phyloP scores from a whole-genome alignment of 2,329 filamentous ascomycete species.

The Mycocentrospora acerina region DNA sequence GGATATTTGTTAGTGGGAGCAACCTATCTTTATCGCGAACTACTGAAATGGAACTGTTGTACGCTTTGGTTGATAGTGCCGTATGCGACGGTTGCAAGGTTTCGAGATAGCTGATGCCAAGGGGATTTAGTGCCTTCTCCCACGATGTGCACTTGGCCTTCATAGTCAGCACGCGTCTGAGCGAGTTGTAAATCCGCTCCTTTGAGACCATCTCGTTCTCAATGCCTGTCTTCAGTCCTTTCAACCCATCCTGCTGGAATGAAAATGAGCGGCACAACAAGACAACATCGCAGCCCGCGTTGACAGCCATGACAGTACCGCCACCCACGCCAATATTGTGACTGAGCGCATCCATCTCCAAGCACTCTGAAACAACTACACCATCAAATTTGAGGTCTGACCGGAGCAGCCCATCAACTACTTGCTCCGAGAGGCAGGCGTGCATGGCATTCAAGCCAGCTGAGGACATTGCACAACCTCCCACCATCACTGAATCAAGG shows the following conservation, averaged over 20 bases:
- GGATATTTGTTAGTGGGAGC: conserved; percentile 76
- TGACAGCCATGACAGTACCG: conserved; percentile 95
- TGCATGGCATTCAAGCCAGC: conserved; percentile 93
- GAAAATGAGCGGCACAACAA: conserved; percentile 85
- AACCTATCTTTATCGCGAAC: conserved; percentile 86
- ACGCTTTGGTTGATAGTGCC: conserved; percentile 78
- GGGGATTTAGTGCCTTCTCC: conserved; percentile 86
- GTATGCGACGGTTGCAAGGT: conserved; percentile 82
- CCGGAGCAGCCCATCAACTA: conserved; percentile 86
- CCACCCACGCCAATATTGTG: conserved; percentile 97
- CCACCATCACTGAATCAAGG: conserved; percentile 92
- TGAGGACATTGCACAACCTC: conserved; percentile 89
- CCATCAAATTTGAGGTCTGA: conserved; percentile 87
- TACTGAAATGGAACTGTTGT: conserved; percentile 90
- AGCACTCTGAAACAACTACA: conserved; percentile 90
- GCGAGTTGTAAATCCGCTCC: conserved; percentile 75
- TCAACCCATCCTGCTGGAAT: conserved; percentile 88
- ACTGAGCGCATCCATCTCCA: conserved; percentile 95
- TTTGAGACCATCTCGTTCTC: conserved; percentile 88
- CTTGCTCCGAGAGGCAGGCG: conserved; percentile 87
- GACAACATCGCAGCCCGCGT: conserved; percentile 91
- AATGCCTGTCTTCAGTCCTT: conserved; percentile 82
- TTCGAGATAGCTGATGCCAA: conserved; percentile 73
- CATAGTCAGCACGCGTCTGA: conserved; percentile 74
- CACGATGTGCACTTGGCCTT: conserved; percentile 87